Evolutionary conservation across 257 asterid species (phyloP).

Genomic region (Jasminum sambac): DNA sequence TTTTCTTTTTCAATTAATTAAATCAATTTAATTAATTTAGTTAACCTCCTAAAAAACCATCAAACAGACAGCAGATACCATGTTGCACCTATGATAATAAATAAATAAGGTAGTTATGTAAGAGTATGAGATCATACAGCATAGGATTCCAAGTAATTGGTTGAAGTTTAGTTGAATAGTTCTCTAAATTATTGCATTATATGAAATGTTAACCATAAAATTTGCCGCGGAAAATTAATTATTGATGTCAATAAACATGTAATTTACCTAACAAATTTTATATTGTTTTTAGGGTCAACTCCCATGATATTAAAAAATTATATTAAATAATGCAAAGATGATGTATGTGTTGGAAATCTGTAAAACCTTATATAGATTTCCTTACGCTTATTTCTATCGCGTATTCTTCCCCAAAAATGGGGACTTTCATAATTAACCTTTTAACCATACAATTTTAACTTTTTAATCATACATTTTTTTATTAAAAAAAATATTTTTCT

Average conservation of each 20-base stretch:
- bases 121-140: constrained; percentile 27
- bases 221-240: constrained; percentile 21
- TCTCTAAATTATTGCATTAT: constrained; percentile 23
- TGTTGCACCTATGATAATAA: constrained; percentile 16
- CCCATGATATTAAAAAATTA: not conserved
- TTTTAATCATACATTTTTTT: too few species aligned
- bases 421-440: too few species aligned
- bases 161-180: constrained; percentile 43
- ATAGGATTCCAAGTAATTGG: constrained; percentile 48
- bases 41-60: not conserved
- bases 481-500: too few species aligned
- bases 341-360: not conserved
- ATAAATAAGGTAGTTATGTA: not conserved
- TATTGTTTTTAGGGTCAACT: constrained; percentile 37
- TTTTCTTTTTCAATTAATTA: constrained; percentile 8
- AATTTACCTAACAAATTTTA: constrained; percentile 40
- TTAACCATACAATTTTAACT: too few species aligned
- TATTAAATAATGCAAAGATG: not conserved
- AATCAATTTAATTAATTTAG: constrained; percentile 1
- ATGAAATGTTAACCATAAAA: constrained; percentile 20
- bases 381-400: too few species aligned
- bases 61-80: not conserved
- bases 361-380: not conserved
- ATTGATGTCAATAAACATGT: constrained; percentile 36
- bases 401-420: too few species aligned